Percentiles rank a stretch among this genome's conserved stretches.
phyloP scores from a whole-genome alignment of 768 basidiomycete genomes.

The Heimioporus sp. region DNA sequence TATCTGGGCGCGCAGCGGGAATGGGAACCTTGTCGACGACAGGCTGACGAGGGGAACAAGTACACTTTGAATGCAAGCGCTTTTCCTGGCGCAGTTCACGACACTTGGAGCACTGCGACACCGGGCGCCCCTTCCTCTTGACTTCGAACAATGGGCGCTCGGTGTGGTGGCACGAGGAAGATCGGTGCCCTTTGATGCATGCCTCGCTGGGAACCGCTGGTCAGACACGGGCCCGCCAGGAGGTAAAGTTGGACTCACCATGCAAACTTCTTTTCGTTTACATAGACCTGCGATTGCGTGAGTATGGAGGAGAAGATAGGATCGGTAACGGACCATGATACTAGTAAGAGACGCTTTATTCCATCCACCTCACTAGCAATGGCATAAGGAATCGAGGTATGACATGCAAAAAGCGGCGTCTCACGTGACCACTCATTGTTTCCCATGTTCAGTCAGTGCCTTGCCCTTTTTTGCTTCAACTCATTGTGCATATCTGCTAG shows the following conservation, averaged over 20 bases:
- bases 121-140: conserved; percentile 89
- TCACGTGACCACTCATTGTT: too few species aligned
- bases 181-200: conserved; percentile 94
- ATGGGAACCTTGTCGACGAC: conserved; percentile 30
- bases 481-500: too few species aligned
- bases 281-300: conserved; percentile 51
- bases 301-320: neutral
- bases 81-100: conserved; percentile 78
- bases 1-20: conserved; percentile 31
- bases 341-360: neutral
- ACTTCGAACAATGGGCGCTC: conserved; percentile 91
- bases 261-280: conserved; percentile 72
- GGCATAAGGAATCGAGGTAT: too few species aligned
- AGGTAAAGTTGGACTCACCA: conserved; percentile 48
- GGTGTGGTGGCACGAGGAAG: conserved; percentile 82
- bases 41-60: conserved; percentile 50
- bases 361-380: conserved; percentile 9
- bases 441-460: too few species aligned
- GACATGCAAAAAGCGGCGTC: too few species aligned
- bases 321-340: conserved; percentile 20
- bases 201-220: conserved; percentile 57
- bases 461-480: too few species aligned
- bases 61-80: conserved; percentile 80
- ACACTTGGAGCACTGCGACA: conserved; percentile 87
- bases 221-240: conserved; percentile 5